A percentile compares a stretch with the other conserved stretches of the same genome.
These are phyloP conservation scores for Zymoseptoria passerinii DNA, from an alignment of 2,329 filamentous ascomycete species.

Conservation along the genomic window DNA sequence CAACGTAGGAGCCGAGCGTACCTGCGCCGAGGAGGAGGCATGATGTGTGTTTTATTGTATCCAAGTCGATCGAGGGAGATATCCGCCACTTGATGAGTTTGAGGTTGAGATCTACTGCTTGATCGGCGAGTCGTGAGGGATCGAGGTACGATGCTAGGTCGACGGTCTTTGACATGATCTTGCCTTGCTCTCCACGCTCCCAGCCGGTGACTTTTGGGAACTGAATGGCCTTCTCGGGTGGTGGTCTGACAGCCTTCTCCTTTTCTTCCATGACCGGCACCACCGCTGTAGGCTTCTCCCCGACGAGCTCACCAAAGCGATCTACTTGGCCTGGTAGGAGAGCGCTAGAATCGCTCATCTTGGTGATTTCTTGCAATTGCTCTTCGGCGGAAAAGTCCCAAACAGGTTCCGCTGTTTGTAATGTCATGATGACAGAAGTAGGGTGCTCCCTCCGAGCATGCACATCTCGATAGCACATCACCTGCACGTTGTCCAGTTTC, in stretches of 20 bases:
- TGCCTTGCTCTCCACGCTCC: slow-evolving; percentile 75
- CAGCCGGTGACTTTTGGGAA: slow-evolving; percentile 84
- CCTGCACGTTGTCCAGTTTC: slow-evolving; percentile 65
- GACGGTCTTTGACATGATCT: slow-evolving; percentile 67
- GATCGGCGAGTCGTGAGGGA: slow-evolving; percentile 75
- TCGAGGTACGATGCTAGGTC: slow-evolving; percentile 93
- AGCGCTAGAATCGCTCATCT: slow-evolving; percentile 22
- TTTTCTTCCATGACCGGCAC: slow-evolving; percentile 11
- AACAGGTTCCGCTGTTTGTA: slow-evolving; percentile 48
- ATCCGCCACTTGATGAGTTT: slow-evolving; percentile 99
- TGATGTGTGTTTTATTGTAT: slow-evolving; percentile 79
- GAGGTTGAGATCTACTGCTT: slow-evolving; percentile 89
- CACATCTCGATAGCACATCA: slow-evolving; percentile 84
- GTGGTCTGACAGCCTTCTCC: slow-evolving; percentile 19
- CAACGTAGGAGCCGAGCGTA: slow-evolving; percentile 88
- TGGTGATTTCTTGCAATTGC: slow-evolving; percentile 17
- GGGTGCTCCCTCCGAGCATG: slow-evolving; percentile 69
- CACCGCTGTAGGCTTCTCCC: slow-evolving; percentile 12
- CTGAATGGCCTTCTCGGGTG: slow-evolving; percentile 33
- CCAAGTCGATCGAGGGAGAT: slow-evolving; percentile 76
- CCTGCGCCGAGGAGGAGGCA: slow-evolving; percentile 88
- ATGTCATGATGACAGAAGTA: slow-evolving; percentile 67
- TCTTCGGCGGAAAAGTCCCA: slow-evolving; percentile 18
- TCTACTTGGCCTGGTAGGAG: slow-evolving; percentile 25
- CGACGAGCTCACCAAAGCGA: slow-evolving; percentile 25